phyloP scores from a whole-genome alignment of 2,329 filamentous ascomycete species.

The Xylariaceae sp. region DNA sequence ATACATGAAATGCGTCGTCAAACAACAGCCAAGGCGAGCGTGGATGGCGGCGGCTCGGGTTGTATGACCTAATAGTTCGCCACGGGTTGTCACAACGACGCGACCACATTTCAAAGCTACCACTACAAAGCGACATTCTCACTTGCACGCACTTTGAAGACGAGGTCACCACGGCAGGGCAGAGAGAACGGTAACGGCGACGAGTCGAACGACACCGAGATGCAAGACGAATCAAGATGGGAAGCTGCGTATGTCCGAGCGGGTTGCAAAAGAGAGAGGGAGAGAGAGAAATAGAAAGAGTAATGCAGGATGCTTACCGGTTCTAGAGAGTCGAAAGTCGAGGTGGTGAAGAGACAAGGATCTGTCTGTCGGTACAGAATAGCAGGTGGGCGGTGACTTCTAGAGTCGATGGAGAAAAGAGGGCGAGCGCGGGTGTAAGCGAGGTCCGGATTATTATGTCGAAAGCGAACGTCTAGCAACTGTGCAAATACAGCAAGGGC shows the following conservation, averaged over 20 bases:
- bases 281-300: background rate
- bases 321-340: constrained; percentile 1
- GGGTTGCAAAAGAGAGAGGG: constrained; percentile 3
- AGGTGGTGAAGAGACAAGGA: constrained; percentile 7
- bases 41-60: background rate
- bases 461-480: constrained; percentile 11
- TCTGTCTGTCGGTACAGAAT: constrained; percentile 3
- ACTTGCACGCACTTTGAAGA: constrained; percentile 17
- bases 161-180: constrained; percentile 9
- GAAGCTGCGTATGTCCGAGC: background rate
- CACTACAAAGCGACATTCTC: constrained; percentile 17
- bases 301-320: constrained; percentile 13
- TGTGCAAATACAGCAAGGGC: constrained; percentile 6
- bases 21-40: background rate
- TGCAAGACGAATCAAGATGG: background rate
- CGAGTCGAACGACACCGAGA: background rate
- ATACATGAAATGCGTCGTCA: background rate
- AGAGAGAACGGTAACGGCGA: background rate
- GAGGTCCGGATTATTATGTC: constrained; percentile 16
- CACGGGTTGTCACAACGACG: constrained; percentile 12
- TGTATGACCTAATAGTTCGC: background rate
- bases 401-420: constrained; percentile 6
- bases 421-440: constrained; percentile 6
- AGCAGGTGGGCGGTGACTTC: background rate
- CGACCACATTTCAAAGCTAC: constrained; percentile 16